A percentile compares a stretch with the other conserved stretches of the same genome.
phyloP scores from a whole-genome alignment of 1,139 yeast species.

The Candida sp. region DNA sequence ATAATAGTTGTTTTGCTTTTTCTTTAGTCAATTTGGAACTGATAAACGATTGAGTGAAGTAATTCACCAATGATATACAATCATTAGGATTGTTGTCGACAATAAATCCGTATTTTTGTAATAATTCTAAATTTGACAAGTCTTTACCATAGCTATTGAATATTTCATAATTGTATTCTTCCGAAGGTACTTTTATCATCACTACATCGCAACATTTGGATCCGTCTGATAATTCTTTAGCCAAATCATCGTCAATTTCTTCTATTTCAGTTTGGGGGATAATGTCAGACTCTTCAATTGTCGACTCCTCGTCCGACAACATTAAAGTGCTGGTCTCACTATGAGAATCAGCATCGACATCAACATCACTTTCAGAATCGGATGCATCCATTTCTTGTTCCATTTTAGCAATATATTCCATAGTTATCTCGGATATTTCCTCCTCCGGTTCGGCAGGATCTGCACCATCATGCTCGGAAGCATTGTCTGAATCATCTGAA shows the following conservation, averaged over 20 bases:
- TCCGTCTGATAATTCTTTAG: slow-evolving; percentile 28
- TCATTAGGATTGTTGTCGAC: slow-evolving; percentile 53
- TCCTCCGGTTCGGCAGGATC: not conserved
- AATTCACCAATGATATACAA: slow-evolving; percentile 54
- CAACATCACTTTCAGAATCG: slow-evolving; percentile 26
- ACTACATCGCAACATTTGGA: slow-evolving; percentile 58
- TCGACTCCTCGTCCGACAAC: slow-evolving; percentile 18
- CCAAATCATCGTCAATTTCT: slow-evolving; percentile 28
- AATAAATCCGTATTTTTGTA: slow-evolving; percentile 77
- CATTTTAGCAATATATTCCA: slow-evolving; percentile 31
- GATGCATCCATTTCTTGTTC: slow-evolving; percentile 20
- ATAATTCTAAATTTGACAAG: slow-evolving; percentile 57
- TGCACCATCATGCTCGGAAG: slow-evolving; percentile 4
- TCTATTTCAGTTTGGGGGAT: slow-evolving; percentile 15
- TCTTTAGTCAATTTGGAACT: slow-evolving; percentile 16
- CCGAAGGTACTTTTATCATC: slow-evolving; percentile 32
- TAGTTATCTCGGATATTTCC: slow-evolving; percentile 25
- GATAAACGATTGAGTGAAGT: slow-evolving; percentile 38
- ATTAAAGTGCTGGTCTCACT: slow-evolving; percentile 25
- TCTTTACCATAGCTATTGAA: slow-evolving; percentile 77
- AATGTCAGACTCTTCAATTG: slow-evolving; percentile 20
- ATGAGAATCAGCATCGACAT: slow-evolving; percentile 6
- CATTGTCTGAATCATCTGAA: too few relatives aligned
- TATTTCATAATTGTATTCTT: slow-evolving; percentile 49
- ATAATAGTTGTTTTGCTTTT: slow-evolving; percentile 30